Percentiles rank a stretch among this genome's conserved stretches.
Conservation (phyloP, 345 rosid species). For the Citrus mangshanensis region DNA sequence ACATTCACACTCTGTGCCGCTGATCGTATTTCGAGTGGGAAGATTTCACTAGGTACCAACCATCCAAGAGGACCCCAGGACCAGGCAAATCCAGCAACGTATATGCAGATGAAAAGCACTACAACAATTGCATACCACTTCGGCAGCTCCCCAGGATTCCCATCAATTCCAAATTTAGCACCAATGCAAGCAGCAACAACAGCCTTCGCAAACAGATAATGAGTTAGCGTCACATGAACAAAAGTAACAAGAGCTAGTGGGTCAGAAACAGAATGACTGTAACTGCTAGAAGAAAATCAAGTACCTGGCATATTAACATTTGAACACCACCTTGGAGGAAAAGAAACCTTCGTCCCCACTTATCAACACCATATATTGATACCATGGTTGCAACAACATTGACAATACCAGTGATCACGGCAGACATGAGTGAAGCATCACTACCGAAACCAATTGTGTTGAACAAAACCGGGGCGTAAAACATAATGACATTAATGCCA, state of each 20-base stretch:
- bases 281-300: neutral
- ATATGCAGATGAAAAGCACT: constrained; percentile 80
- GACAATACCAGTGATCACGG: constrained; percentile 72
- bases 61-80: constrained; percentile 98
- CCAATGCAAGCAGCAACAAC: constrained; percentile 70
- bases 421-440: constrained; percentile 75
- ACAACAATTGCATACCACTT: constrained; percentile 83
- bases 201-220: constrained; percentile 21
- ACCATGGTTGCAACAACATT: constrained; percentile 65
- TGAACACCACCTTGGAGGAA: constrained; percentile 83
- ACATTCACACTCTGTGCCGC: constrained; percentile 91
- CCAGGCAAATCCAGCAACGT: constrained; percentile 88
- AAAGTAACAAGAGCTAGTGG: neutral
- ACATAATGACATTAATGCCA: constrained; percentile 85
- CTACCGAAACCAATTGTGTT: constrained; percentile 65
- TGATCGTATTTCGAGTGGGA: constrained; percentile 82
- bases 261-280: neutral
- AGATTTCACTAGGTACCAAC: constrained; percentile 92
- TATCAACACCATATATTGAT: constrained; percentile 78
- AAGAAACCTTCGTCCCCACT: constrained; percentile 78
- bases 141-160: constrained; percentile 60
- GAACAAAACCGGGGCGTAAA: constrained; percentile 88
- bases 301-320: constrained; percentile 87
- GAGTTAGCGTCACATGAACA: neutral
- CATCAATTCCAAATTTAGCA: constrained; percentile 72